phyloP scores from a whole-genome alignment of 345 rosid genomes.

The Eucalyptus albens region DNA sequence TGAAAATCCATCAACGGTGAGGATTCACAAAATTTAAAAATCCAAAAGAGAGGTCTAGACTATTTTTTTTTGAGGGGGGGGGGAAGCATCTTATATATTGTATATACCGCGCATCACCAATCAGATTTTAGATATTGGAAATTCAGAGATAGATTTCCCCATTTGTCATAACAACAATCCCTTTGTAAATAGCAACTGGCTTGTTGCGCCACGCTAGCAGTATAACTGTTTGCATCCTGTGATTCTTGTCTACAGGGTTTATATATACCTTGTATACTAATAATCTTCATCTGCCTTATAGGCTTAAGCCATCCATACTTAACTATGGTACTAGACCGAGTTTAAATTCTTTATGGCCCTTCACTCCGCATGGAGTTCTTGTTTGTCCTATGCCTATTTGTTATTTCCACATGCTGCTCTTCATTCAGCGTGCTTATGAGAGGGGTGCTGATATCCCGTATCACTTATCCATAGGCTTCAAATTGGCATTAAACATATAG shows the following conservation, averaged over 20 bases:
- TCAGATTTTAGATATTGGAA: not conserved
- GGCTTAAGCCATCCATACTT: not conserved
- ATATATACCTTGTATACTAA: not conserved
- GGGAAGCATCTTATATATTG: not conserved
- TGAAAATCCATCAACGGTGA: not conserved
- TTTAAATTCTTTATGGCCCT: not conserved
- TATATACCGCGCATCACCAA: not conserved
- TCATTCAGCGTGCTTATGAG: not conserved
- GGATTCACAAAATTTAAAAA: not conserved
- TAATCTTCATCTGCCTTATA: not conserved
- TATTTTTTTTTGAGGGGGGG: not conserved
- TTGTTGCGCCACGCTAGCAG: not conserved
- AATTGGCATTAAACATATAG: not conserved
- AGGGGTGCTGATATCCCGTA: not conserved
- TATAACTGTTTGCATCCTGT: not conserved
- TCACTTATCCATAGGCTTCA: not conserved
- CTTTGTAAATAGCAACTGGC: not conserved
- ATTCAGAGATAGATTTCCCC: not conserved
- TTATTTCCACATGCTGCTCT: not conserved
- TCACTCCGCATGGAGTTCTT: not conserved
- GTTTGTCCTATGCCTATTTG: not conserved
- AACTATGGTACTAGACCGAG: not conserved
- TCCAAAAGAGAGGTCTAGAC: not conserved
- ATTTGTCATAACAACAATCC: not conserved
- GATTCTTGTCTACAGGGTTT: not conserved